phyloP scores from a whole-genome alignment of 768 basidiomycete genomes.

The Baorangia bicolor region DNA sequence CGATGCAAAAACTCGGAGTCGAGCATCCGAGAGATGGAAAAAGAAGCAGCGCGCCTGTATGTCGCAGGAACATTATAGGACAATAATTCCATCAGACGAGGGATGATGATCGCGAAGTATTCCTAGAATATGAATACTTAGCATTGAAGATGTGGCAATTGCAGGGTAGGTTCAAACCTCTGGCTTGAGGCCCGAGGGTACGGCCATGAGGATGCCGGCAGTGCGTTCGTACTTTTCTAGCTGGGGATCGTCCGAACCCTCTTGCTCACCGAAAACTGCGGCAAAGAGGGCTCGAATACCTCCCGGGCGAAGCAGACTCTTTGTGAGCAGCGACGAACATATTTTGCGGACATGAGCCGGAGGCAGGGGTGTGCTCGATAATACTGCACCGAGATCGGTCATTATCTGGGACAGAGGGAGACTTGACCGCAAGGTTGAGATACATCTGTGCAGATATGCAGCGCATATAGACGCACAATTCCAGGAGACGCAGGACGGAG shows the following conservation, averaged over 20 bases:
- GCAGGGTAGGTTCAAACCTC: conserved; percentile 43
- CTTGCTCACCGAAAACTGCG: conserved; percentile 67
- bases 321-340: conserved; percentile 63
- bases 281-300: conserved; percentile 69
- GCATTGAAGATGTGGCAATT: background rate
- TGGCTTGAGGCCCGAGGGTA: conserved; percentile 54
- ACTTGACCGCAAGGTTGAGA: conserved; percentile 32
- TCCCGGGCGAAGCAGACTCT: conserved; percentile 66
- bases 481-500: conserved; percentile 53
- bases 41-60: conserved; percentile 63
- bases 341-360: conserved; percentile 55
- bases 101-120: conserved; percentile 57
- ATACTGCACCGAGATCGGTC: conserved; percentile 57
- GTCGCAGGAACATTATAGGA: conserved; percentile 33
- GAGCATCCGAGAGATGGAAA: conserved; percentile 66
- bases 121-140: conserved; percentile 40
- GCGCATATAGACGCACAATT: conserved; percentile 49
- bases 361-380: conserved; percentile 43
- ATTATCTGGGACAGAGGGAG: conserved; percentile 67
- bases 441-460: conserved; percentile 8
- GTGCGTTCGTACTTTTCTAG: conserved; percentile 75
- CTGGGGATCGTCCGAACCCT: conserved; percentile 48
- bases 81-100: conserved; percentile 54
- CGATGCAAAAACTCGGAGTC: conserved; percentile 31
- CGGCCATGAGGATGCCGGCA: conserved; percentile 57